phyloP scores from a whole-genome alignment of 1,139 yeast genomes.

The Hansenula sp. region DNA sequence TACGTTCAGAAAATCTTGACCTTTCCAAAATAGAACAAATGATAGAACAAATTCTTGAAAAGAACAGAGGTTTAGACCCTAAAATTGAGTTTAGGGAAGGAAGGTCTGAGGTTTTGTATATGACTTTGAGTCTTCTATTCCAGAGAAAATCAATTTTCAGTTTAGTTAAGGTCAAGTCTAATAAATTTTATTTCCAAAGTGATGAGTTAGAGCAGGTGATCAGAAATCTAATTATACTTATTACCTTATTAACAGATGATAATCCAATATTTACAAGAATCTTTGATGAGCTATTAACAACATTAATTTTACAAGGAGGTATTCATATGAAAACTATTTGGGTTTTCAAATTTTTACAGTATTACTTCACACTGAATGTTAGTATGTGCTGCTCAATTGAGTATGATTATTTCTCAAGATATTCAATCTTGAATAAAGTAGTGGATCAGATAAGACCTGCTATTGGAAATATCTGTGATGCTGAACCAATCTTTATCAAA shows the following conservation, averaged over 20 bases:
- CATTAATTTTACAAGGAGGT: constrained; percentile 40
- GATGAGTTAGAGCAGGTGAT: constrained; percentile 27
- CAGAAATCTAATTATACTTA: constrained; percentile 31
- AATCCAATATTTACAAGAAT: constrained; percentile 32
- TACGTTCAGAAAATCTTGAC: neutral
- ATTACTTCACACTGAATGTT: constrained; percentile 19
- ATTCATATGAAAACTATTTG: constrained; percentile 38
- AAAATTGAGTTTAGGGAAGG: neutral
- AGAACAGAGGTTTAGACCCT: neutral
- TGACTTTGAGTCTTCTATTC: neutral
- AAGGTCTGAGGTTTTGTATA: neutral
- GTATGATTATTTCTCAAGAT: neutral
- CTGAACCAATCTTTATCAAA: too few species aligned
- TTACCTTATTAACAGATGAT: constrained; percentile 30
- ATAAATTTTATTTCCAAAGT: neutral
- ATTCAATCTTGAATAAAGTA: neutral
- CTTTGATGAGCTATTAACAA: constrained; percentile 37
- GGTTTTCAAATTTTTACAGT: constrained; percentile 34
- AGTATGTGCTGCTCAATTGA: neutral
- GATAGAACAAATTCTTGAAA: too few species aligned
- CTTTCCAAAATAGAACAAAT: neutral
- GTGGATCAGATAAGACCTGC: too few species aligned
- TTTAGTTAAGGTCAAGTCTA: neutral
- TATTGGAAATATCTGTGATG: too few species aligned
- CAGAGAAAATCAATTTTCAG: neutral